phyloP scores from a whole-genome alignment of 495 filamentous ascomycete species.

The Astrocystis sublimbata region DNA sequence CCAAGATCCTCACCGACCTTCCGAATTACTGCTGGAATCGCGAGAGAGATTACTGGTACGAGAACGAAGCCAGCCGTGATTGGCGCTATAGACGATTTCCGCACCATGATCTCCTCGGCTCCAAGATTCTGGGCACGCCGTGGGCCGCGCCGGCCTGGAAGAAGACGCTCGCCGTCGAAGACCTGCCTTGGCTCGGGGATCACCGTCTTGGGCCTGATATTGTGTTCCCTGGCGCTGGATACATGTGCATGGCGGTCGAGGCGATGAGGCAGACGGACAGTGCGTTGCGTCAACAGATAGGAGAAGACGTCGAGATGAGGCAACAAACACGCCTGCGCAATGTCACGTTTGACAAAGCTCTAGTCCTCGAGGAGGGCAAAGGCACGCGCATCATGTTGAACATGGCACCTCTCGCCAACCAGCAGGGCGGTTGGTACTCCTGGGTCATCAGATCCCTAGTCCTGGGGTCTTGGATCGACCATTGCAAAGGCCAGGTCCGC shows the following conservation, averaged over 20 bases:
- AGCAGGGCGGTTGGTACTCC: not conserved
- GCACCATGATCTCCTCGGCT: conserved; percentile 24
- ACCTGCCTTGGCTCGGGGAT: conserved; percentile 42
- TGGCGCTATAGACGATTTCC: conserved; percentile 25
- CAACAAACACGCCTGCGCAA: conserved; percentile 31
- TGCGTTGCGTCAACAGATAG: too few relatives aligned
- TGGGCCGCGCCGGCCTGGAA: conserved; percentile 31
- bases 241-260: conserved; percentile 43
- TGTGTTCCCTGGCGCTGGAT: conserved; percentile 42
- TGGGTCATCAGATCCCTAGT: too few relatives aligned
- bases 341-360: conserved; percentile 20
- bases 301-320: conserved; percentile 8
- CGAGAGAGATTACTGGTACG: conserved; percentile 33
- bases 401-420: not conserved
- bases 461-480: too few relatives aligned
- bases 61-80: conserved; percentile 29
- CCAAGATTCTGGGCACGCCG: conserved; percentile 10
- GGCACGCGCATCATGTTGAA: not conserved
- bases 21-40: conserved; percentile 52
- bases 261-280: conserved; percentile 35
- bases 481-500: too few relatives aligned
- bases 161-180: conserved; percentile 25
- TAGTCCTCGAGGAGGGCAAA: conserved; percentile 20
- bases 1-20: conserved; percentile 32
- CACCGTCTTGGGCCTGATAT: conserved; percentile 33